Evolutionary conservation across 2,329 filamentous ascomycete species (phyloP).

Genomic region (Bipolaris sorokiniana): DNA sequence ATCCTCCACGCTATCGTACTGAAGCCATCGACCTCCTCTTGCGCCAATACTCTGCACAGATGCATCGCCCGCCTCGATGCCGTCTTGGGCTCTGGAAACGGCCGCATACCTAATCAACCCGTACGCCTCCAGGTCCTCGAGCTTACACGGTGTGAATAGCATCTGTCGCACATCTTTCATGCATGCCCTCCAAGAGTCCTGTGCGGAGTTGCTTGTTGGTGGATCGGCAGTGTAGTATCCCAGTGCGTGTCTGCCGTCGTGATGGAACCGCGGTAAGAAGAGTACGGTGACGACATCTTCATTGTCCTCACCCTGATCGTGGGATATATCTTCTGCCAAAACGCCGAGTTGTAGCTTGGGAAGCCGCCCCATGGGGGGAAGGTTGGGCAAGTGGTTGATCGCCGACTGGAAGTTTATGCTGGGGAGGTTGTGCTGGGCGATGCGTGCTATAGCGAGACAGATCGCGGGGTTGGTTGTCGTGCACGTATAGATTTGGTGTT

Average conservation of each 20-base stretch:
- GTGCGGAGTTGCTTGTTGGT: too few relatives aligned
- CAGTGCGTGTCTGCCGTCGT: slow-evolving; percentile 20
- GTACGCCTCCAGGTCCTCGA: slow-evolving; percentile 8
- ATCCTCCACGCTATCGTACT: slow-evolving; percentile 2
- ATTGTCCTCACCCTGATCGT: neutral
- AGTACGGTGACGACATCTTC: slow-evolving; percentile 7
- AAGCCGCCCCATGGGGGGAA: slow-evolving; percentile 1
- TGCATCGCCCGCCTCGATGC: neutral
- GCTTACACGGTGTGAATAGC: slow-evolving; percentile 21
- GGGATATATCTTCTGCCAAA: slow-evolving; percentile 5
- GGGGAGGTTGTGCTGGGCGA: slow-evolving; percentile 29
- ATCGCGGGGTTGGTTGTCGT: slow-evolving; percentile 25
- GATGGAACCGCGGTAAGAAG: slow-evolving; percentile 30
- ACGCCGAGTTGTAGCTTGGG: slow-evolving; percentile 5
- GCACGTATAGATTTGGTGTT: slow-evolving; percentile 22
- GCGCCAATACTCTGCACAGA: slow-evolving; percentile 9
- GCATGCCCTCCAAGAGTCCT: neutral
- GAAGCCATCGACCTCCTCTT: slow-evolving; percentile 14
- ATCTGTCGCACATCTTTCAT: neutral
- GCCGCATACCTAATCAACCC: slow-evolving; percentile 11
- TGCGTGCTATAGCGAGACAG: slow-evolving; percentile 27
- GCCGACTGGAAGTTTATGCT: slow-evolving; percentile 26
- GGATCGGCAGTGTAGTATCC: slow-evolving; percentile 14
- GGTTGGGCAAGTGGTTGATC: slow-evolving; percentile 29
- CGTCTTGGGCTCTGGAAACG: neutral